Evolutionary conservation across 208 protist genomes (phyloP), one percentile per base, ranked within the genome.

Genomic region (Naegleria lovaniensis): DNA sequence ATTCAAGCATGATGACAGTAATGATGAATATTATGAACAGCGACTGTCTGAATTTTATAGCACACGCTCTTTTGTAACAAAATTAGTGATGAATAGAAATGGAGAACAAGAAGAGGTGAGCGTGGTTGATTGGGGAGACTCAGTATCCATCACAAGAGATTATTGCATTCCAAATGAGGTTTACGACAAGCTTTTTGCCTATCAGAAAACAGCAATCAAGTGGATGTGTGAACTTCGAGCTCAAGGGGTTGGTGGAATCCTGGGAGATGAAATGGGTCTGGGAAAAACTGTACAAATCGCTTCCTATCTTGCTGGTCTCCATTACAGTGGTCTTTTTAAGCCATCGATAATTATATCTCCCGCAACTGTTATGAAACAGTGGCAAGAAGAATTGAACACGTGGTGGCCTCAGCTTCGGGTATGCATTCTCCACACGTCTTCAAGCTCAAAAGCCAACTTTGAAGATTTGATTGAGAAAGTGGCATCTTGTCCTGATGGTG

Each of bases 211-310:
- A 13, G 94, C 96, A 25, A 91, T 99, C n/a, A 83, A 93, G 38
- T 99, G 99, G 98, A 91, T 99, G 85, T 97, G 97, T 92, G 94
- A 97, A 67, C 92, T 99, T 59, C 97, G 99, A 91, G 39, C 59
- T 39, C 95, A 98, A 38, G 93, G 94, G 75, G 89, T 91, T 38
- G 98, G 98, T 59, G 98, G 97, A 83, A 98, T 99, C 76, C 91
- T 99, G 25, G 98, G 97, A 38, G 98, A 99, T 93, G 98, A 99
- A 91, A 99, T 98, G 96, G 95, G 96, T 15, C 94, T 98, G 39
- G 97, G 97, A 55, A 99, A 99, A 93, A 99, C 98, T 25, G 95
- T 99, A 36, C 97, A 99, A 90, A 92, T 98, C 22, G 95, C 97
- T 0, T 92, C 96, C 11, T 96, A 99, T 92, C 90, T 99, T 22